Evolutionary conservation across 345 rosid genomes (phyloP).

Genomic region (Nephelium lappaceum): DNA sequence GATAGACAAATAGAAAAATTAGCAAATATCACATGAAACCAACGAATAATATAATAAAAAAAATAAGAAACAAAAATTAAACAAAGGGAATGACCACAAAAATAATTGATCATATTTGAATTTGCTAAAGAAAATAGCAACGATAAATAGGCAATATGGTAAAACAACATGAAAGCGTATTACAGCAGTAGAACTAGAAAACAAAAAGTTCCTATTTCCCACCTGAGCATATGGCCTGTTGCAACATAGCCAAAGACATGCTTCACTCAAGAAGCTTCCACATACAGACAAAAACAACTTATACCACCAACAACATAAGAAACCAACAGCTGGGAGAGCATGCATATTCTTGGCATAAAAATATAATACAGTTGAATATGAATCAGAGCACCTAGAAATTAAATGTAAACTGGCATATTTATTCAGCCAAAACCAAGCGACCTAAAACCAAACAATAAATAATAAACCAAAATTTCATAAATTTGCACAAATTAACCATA

Average conservation of each 20-base stretch:
- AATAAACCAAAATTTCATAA: not conserved
- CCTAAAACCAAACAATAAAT: not conserved
- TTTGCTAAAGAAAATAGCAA: not conserved
- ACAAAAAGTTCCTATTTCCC: not conserved
- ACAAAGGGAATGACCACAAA: not conserved
- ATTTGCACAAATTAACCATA: not conserved
- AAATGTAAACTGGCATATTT: not conserved
- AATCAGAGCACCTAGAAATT: not conserved
- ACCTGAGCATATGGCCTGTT: conserved; percentile 4
- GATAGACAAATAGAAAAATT: not conserved
- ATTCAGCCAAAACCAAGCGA: not conserved
- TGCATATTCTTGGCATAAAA: conserved; percentile 15
- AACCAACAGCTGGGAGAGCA: conserved; percentile 40
- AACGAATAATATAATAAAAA: not conserved
- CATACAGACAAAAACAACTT: conserved; percentile 21
- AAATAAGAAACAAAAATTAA: not conserved
- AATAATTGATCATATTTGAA: not conserved
- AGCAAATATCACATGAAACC: not conserved
- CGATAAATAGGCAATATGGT: not conserved
- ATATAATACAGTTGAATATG: not conserved
- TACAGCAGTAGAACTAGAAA: not conserved
- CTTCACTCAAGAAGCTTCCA: conserved; percentile 26
- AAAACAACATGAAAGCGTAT: not conserved
- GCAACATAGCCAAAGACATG: conserved; percentile 6
- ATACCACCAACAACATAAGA: not conserved